These are phyloP conservation scores for Haplosporangium gracile DNA, from an alignment of 192 early-diverging fungal genomes.

Conservation along the genomic window DNA sequence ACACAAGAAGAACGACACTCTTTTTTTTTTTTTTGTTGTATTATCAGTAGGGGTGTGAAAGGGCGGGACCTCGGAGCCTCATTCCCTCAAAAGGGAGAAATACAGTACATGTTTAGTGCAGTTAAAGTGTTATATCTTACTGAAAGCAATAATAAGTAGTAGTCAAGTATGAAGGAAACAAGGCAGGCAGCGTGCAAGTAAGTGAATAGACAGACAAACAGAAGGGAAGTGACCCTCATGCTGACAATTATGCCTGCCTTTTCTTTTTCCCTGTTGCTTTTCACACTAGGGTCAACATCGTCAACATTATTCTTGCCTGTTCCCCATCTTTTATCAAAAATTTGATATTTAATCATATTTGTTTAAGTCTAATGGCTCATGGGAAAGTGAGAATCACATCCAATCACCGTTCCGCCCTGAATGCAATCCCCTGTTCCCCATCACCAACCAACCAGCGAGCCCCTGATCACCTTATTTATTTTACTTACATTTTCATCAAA, in stretches of 20 bases:
- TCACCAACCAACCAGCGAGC: slow-evolving; percentile 4
- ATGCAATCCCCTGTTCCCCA: not conserved
- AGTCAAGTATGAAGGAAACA: too few species aligned
- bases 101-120: too few species aligned
- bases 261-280: not conserved
- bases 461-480: not conserved
- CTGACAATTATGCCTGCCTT: not conserved
- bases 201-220: too few species aligned
- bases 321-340: too few species aligned
- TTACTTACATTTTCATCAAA: not conserved
- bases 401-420: slow-evolving; percentile 31
- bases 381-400: slow-evolving; percentile 22
- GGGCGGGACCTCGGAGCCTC: not conserved
- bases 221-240: not conserved
- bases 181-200: too few species aligned
- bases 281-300: slow-evolving; percentile 19
- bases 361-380: slow-evolving; percentile 6
- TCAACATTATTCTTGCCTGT: not conserved
- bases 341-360: too few species aligned
- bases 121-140: not conserved
- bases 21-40: not conserved
- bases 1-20: not conserved
- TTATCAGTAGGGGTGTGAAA: not conserved
- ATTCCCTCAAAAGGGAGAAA: not conserved
- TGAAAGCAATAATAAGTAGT: too few species aligned